Evolutionary conservation across 768 basidiomycete species (phyloP).

Genomic region (Ephemerocybe angulata): DNA sequence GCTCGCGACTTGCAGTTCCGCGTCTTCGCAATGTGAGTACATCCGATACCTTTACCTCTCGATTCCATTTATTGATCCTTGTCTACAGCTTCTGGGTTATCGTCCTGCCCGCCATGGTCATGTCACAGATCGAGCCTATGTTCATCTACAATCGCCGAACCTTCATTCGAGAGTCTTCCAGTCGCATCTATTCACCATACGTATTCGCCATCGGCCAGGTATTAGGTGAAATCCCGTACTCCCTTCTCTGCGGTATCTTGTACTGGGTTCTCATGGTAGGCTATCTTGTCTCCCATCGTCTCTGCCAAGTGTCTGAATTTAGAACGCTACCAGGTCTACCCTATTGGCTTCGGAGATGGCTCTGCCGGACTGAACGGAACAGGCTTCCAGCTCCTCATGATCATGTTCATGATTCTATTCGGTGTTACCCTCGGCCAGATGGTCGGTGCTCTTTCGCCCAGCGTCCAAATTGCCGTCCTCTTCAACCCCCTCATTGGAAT

Average conservation of each 20-base stretch:
- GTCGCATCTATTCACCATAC: constrained; percentile 81
- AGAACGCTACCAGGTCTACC: constrained; percentile 43
- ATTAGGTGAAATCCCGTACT: constrained; percentile 77
- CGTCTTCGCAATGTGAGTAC: constrained; percentile 68
- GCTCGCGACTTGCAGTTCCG: constrained; percentile 72
- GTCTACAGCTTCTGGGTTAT: constrained; percentile 59
- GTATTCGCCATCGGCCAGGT: constrained; percentile 84
- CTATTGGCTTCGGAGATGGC: constrained; percentile 55
- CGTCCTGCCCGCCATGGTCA: constrained; percentile 69
- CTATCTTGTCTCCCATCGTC: not conserved
- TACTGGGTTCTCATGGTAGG: constrained; percentile 76
- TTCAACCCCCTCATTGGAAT: constrained; percentile 75
- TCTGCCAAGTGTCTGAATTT: not conserved
- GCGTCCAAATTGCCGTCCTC: constrained; percentile 70
- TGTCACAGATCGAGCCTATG: constrained; percentile 78
- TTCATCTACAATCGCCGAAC: constrained; percentile 69
- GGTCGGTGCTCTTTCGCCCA: constrained; percentile 72
- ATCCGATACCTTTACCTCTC: not conserved
- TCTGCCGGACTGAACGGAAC: constrained; percentile 56
- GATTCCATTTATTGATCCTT: not conserved
- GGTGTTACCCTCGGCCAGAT: constrained; percentile 70
- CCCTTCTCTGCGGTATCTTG: constrained; percentile 59
- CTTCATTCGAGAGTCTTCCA: constrained; percentile 63
- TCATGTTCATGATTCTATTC: constrained; percentile 64
- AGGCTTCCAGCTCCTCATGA: constrained; percentile 68